Conservation (phyloP, 805 yeast species). For the Cyberlindnera euphorbiiphila region DNA sequence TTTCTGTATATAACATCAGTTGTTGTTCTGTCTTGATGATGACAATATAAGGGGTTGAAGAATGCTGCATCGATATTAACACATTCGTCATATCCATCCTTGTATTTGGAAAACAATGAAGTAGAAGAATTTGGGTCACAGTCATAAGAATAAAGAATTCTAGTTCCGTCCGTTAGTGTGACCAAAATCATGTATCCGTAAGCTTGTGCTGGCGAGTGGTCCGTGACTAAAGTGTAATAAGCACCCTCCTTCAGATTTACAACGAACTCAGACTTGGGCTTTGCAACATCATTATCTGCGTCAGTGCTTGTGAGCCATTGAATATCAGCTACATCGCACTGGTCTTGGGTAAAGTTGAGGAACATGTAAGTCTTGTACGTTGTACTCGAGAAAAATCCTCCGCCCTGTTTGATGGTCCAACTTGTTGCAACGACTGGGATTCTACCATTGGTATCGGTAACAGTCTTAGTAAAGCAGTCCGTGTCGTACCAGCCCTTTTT, state of each 20-base stretch:
- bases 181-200: constrained; percentile 2
- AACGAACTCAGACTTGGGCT: constrained; percentile 10
- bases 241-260: constrained; percentile 20
- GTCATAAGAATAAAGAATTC: constrained; percentile 6
- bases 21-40: no score
- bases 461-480: constrained; percentile 10
- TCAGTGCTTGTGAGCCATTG: constrained; percentile 9
- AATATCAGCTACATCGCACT: constrained; percentile 15
- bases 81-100: no score
- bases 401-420: constrained; percentile 8
- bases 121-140: no score
- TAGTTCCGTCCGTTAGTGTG: constrained; percentile 7
- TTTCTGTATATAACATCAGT: no score
- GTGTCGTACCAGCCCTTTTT: constrained; percentile 6
- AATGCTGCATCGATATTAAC: no score
- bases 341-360: constrained; percentile 19
- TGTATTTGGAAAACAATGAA: no score
- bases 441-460: constrained; percentile 2
- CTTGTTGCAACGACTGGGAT: constrained; percentile 3
- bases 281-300: neutral
- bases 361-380: constrained; percentile 8
- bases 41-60: no score
- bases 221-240: constrained; percentile 2
- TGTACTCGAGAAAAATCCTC: neutral
- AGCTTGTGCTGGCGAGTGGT: neutral